phyloP scores from a whole-genome alignment of 805 yeast genomes.

The Hanseniaspora meyeri region DNA sequence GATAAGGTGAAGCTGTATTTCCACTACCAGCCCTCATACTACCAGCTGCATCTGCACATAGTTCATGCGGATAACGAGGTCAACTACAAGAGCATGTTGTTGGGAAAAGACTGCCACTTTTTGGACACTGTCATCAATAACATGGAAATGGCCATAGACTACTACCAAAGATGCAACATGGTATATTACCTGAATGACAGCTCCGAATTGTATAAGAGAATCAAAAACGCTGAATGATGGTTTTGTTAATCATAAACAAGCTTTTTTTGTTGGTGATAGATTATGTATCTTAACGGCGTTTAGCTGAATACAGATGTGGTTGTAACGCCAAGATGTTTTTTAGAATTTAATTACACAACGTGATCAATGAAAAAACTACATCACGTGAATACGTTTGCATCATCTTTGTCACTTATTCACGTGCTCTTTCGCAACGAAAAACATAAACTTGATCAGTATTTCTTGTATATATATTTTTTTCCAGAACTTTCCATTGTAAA shows the following conservation, averaged over 20 bases:
- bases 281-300: too few relatives aligned
- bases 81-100: conserved; percentile 50
- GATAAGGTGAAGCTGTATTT: conserved; percentile 65
- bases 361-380: too few relatives aligned
- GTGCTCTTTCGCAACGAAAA: too few relatives aligned
- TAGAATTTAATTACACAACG: too few relatives aligned
- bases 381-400: too few relatives aligned
- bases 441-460: not conserved
- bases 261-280: too few relatives aligned
- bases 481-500: not conserved
- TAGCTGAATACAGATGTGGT: too few relatives aligned
- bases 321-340: too few relatives aligned
- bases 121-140: conserved; percentile 73
- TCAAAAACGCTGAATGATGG: not conserved
- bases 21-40: conserved; percentile 93
- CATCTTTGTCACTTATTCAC: too few relatives aligned
- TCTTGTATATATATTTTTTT: not conserved
- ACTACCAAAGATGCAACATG: conserved; percentile 7
- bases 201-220: not conserved
- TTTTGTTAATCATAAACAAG: too few relatives aligned
- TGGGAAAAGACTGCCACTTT: conserved; percentile 64
- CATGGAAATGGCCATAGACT: conserved; percentile 36
- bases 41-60: conserved; percentile 87
- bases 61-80: conserved; percentile 64
- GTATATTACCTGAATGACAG: conserved; percentile 6